Evolutionary conservation across 768 basidiomycete species (phyloP).

Genomic region (Kwoniella sp.): DNA sequence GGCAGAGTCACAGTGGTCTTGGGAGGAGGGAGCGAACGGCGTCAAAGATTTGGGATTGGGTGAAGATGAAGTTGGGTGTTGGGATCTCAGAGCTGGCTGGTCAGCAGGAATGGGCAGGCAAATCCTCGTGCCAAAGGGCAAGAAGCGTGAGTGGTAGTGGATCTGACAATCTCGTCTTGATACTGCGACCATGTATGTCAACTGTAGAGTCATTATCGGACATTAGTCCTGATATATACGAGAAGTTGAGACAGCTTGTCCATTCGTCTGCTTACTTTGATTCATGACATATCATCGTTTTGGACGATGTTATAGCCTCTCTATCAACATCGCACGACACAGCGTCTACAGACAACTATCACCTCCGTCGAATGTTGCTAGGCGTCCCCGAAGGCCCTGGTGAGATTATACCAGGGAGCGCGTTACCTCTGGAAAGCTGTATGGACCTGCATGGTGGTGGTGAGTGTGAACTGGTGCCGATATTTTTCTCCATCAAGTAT

Average conservation of each 20-base stretch:
- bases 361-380: conserved; percentile 72
- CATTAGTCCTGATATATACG: no score
- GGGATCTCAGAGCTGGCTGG: conserved; percentile 53
- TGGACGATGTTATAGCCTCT: no score
- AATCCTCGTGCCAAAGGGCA: conserved; percentile 69
- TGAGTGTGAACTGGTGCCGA: conserved; percentile 58
- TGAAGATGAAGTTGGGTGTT: conserved; percentile 50
- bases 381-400: conserved; percentile 83
- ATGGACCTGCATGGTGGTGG: conserved; percentile 91
- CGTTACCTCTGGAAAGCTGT: conserved; percentile 93
- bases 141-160: conserved; percentile 65
- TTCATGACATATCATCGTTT: no score
- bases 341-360: conserved; percentile 59
- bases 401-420: conserved; percentile 74
- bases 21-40: conserved; percentile 62
- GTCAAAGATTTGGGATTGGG: conserved; percentile 48
- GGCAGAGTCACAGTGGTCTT: conserved; percentile 73
- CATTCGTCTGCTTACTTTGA: no score
- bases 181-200: no score
- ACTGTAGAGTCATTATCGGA: no score
- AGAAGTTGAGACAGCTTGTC: no score
- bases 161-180: no score
- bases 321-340: conserved; percentile 22
- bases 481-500: no score
- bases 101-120: conserved; percentile 76